Base-by-base conservation (phyloP, 2,329 filamentous ascomycete species). In the Daldinia sp. region DNA sequence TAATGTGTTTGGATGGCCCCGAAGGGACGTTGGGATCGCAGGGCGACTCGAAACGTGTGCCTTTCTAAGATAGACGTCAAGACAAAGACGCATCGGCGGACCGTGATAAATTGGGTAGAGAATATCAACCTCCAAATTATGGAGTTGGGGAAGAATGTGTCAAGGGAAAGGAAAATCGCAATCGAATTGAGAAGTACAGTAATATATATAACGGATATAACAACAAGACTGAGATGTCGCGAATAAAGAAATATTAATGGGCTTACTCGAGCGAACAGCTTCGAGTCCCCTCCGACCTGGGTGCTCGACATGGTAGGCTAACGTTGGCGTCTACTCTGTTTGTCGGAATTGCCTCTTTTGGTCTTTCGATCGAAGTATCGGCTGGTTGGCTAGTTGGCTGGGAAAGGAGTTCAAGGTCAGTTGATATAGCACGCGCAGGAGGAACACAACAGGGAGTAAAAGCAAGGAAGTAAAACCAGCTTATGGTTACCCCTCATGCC, bases 261-360 rank as follows among this genome's bases (percentile, higher is more conserved):
- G 81, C 87, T 86, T 88, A 99, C 96, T 86, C 96, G 90, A 82
- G 96, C 95, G 86, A 99, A 99, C 84, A 99, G 91, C 89, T 98
- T 98, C 84, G 96, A 97, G 89, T 98, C 96, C 83, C 96, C 94
- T 84, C 93, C 93, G 81, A 89, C 83, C 71, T 84, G 83, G 69
- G 85, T 81, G 77, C 79, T 83, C 76, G 87, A 85, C 87, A 89
- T 89, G 77, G 76, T 82, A 79, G 73, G 58, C 64, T 56, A 63
- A 61, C 60, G 55, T 51, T 67, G 58, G 56, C 35, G 56, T 65
- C 67, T 70, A 51, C 46, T 70, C 55, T 23, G 20, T 69, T 66
- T 70, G 60, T 60, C 65, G 68, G 68, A 68, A 68, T 68, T 74
- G 66, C 71, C 66, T 73, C 50, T 71, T 69, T 62, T 42, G 70